phyloP scores from a whole-genome alignment of 164 flowering plant species.

The Protea cynaroides region DNA sequence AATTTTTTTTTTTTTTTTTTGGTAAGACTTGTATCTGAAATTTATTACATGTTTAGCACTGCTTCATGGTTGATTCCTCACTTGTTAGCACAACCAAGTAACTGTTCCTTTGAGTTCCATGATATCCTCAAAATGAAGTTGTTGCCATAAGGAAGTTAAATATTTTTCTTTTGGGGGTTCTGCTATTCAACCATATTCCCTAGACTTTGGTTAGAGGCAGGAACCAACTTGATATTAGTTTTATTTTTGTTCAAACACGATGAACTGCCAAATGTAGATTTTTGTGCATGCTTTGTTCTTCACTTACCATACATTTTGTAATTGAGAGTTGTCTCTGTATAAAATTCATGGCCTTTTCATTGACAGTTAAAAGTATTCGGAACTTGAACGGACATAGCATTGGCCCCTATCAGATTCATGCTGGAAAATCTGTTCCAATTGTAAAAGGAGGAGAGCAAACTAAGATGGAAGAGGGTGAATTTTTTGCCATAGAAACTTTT shows the following conservation, averaged over 20 bases:
- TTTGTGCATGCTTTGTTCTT: constrained; percentile 1
- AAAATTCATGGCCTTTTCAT: not conserved
- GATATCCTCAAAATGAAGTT: too few relatives aligned
- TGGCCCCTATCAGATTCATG: constrained; percentile 92
- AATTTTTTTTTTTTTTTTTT: too few relatives aligned
- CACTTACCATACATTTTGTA: not conserved
- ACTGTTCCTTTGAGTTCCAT: too few relatives aligned
- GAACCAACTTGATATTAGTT: not conserved
- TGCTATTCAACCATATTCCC: too few relatives aligned
- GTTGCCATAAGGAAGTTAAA: too few relatives aligned
- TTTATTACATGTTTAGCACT: too few relatives aligned
- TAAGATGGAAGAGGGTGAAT: constrained; percentile 99
- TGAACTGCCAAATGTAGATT: not conserved
- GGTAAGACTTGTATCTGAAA: too few relatives aligned
- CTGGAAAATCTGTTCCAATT: constrained; percentile 96
- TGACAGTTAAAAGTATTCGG: constrained; percentile 90
- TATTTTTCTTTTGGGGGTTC: too few relatives aligned
- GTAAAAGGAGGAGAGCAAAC: constrained; percentile 99
- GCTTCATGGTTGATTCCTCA: too few relatives aligned
- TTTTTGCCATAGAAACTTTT: constrained; percentile 95
- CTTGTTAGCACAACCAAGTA: too few relatives aligned
- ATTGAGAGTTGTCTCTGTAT: not conserved
- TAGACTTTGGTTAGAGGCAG: too few relatives aligned
- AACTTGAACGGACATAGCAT: constrained; percentile 98
- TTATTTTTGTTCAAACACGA: not conserved